Evolutionary conservation across 306 rosid species (phyloP).

Genomic region (Cicer judaicum): DNA sequence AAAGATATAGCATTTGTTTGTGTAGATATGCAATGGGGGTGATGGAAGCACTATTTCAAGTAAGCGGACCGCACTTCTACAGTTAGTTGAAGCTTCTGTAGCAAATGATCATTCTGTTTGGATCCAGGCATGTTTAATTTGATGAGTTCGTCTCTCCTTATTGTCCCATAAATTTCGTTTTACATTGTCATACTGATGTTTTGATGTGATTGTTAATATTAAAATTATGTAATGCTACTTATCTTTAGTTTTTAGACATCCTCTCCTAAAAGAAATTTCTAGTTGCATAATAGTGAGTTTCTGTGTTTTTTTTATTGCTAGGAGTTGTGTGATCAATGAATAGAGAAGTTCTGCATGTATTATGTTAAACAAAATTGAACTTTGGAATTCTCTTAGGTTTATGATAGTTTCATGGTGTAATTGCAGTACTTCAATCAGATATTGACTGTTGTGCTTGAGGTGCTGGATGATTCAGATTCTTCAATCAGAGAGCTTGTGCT

Average conservation of each 20-base stretch:
- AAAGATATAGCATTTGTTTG: slow-evolving; percentile 32
- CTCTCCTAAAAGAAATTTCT: not conserved
- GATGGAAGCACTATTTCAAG: slow-evolving; percentile 69
- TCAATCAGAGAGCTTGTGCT: slow-evolving; percentile 84
- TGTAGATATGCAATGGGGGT: slow-evolving; percentile 73
- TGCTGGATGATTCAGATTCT: slow-evolving; percentile 86
- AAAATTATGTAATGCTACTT: slow-evolving; percentile 17
- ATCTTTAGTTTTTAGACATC: slow-evolving; percentile 4
- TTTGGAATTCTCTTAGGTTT: slow-evolving; percentile 32
- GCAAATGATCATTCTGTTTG: slow-evolving; percentile 79
- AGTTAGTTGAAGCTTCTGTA: slow-evolving; percentile 76
- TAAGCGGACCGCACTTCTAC: slow-evolving; percentile 80
- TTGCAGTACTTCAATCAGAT: slow-evolving; percentile 99
- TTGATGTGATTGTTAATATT: slow-evolving; percentile 25
- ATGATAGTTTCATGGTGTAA: slow-evolving; percentile 45
- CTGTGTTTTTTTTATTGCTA: slow-evolving; percentile 31
- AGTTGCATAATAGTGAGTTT: slow-evolving; percentile 30
- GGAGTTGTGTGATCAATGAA: slow-evolving; percentile 9
- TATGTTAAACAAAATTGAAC: slow-evolving; percentile 17
- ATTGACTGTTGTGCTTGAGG: slow-evolving; percentile 88
- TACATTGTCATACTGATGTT: not conserved
- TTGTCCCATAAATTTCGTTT: slow-evolving; percentile 9
- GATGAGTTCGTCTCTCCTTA: slow-evolving; percentile 32
- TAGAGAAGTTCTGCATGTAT: slow-evolving; percentile 32
- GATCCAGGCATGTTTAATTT: slow-evolving; percentile 69